Base-by-base conservation (phyloP, 202 grass and related monocot genomes). In the Eragrostis tef region DNA sequence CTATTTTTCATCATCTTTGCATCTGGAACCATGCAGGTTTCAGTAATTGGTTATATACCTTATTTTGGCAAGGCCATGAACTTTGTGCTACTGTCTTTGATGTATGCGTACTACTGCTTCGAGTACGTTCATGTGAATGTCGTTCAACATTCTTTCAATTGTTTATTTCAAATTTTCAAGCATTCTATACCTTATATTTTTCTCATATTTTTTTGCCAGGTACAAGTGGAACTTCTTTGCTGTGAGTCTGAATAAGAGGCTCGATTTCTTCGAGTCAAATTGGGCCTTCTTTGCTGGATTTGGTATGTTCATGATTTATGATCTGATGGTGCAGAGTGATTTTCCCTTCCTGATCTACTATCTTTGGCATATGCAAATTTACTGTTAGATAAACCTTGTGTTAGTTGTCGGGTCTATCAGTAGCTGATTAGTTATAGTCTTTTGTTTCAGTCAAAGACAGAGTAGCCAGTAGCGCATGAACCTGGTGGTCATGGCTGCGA, bases 261-360 rank as follows among this genome's bases (percentile, higher is more conserved):
- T 99, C 56, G 89, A 99, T 68, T 99, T 96, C 83, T 99, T 96
- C 52, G 81, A 99, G 64, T 93, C 91, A 85, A 99, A 99, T 74
- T 99, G 96, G 96, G 88, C 89, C 75, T 99, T 96, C 70, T 99
- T 99, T 96, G 89, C 96, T 83, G 91, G 93, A 84, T 99, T 99
- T 79, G 93, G 96, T 99, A 95, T 86, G 82, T 75, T 60, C 6
- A 69, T 39, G 31, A 48, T 83, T 70, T 73, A 6, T 58, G 45
- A 68, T 70, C 39, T 31, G 54, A 64, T 80, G 29, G 34, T 9
- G 12, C 57, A 64, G 48, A 24, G 58, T 77, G 16, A 12, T 83
- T 77, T 74, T 63, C 16, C 70, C 13, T 70, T 75, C 11, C 54
- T 34, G 68, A 13, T 50, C 3, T 79, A 58, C 29, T 46, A 75